Conservation (phyloP, 768 basidiomycete species). For the Ramaria sp. region DNA sequence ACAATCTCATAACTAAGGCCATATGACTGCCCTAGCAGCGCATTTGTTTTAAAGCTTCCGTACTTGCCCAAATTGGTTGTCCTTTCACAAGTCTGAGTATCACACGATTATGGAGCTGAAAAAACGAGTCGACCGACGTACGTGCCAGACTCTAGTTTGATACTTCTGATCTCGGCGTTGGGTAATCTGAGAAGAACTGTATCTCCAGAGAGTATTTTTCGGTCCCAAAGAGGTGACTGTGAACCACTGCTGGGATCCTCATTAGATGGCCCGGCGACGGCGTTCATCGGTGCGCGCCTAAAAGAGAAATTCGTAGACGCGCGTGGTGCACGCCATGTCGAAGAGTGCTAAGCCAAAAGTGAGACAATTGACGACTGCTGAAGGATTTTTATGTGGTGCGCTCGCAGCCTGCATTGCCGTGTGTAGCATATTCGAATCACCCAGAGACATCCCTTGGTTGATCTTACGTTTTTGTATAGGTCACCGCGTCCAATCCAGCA, state of each 20-base stretch:
- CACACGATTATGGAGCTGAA: slow-evolving; percentile 2
- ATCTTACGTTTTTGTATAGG: slow-evolving; percentile 29
- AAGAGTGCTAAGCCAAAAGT: neutral
- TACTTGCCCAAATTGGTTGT: slow-evolving; percentile 71
- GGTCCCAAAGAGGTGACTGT: neutral
- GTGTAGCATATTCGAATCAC: slow-evolving; percentile 18
- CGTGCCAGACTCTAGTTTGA: slow-evolving; percentile 66
- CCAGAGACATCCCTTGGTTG: slow-evolving; percentile 11
- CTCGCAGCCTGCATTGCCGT: slow-evolving; percentile 89
- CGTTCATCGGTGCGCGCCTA: slow-evolving; percentile 1
- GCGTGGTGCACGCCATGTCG: neutral
- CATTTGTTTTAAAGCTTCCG: slow-evolving; percentile 69
- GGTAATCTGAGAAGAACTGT: slow-evolving; percentile 74
- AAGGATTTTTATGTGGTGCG: slow-evolving; percentile 84
- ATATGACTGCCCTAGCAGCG: slow-evolving; percentile 74
- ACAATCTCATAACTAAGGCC: slow-evolving; percentile 84
- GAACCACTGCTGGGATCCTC: too few relatives aligned
- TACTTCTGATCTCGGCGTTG: slow-evolving; percentile 64
- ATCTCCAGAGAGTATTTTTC: slow-evolving; percentile 50
- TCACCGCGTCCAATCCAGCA: slow-evolving; percentile 70
- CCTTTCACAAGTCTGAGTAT: slow-evolving; percentile 26
- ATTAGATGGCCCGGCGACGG: neutral
- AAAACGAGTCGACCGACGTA: slow-evolving; percentile 25
- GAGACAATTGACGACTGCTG: slow-evolving; percentile 47
- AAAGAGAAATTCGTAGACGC: neutral